Conservation (phyloP, 345 rosid species). For the Hypericum androsaemum region DNA sequence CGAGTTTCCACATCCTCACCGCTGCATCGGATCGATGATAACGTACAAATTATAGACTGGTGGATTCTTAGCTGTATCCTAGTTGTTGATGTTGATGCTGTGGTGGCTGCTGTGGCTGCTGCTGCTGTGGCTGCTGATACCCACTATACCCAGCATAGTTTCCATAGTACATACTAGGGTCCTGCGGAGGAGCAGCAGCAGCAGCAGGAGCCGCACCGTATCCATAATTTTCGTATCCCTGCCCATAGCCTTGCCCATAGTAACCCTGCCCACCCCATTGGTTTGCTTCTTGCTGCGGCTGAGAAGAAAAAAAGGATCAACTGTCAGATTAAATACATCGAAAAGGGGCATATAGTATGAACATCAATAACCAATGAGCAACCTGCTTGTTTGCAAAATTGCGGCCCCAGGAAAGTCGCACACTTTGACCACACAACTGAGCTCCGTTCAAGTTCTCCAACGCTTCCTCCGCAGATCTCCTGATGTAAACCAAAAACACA, state of each 20-base stretch:
- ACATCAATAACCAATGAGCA: neutral
- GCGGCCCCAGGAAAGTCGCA: constrained; percentile 96
- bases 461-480: constrained; percentile 86
- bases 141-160: constrained; percentile 66
- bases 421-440: constrained; percentile 63
- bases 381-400: constrained; percentile 85
- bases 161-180: constrained; percentile 78
- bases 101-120: constrained; percentile 28
- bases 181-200: constrained; percentile 36
- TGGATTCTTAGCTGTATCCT: constrained; percentile 44
- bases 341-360: neutral
- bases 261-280: constrained; percentile 36
- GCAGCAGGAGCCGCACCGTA: constrained; percentile 10
- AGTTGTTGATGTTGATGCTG: constrained; percentile 36
- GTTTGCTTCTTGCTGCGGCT: constrained; percentile 50
- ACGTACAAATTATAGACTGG: neutral
- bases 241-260: constrained; percentile 37
- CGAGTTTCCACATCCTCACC: neutral
- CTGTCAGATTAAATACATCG: neutral
- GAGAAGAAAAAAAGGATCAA: constrained; percentile 3
- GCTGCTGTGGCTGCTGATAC: constrained; percentile 55
- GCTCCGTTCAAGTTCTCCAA: constrained; percentile 52
- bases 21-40: neutral
- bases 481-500: constrained; percentile 20
- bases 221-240: constrained; percentile 73